A percentile compares a stretch with the other conserved stretches of the same genome.
Evolutionary conservation across 192 early-diverging fungal genomes (phyloP).

Genomic region (Podila epigama): DNA sequence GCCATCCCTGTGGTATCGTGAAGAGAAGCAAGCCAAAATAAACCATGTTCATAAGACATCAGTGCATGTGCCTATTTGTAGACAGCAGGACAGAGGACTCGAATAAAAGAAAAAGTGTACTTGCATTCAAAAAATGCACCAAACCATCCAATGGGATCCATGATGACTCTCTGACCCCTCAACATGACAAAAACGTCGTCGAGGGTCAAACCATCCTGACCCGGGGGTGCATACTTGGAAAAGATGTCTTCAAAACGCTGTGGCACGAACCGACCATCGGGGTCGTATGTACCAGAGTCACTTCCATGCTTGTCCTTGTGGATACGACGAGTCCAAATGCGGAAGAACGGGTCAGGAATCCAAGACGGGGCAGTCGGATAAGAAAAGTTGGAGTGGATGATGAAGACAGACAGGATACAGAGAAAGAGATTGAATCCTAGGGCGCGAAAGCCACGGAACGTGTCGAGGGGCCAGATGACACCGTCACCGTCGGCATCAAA

Average conservation of each 20-base stretch:
- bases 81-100: too few relatives aligned
- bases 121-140: constrained; percentile 19
- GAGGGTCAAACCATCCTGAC: constrained; percentile 39
- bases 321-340: constrained; percentile 55
- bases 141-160: constrained; percentile 47
- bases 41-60: too few relatives aligned
- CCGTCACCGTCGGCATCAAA: constrained; percentile 55
- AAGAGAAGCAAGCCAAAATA: too few relatives aligned
- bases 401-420: constrained; percentile 32
- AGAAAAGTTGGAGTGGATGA: constrained; percentile 52
- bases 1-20: not conserved
- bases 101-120: not conserved
- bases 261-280: constrained; percentile 57
- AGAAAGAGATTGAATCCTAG: constrained; percentile 57
- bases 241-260: constrained; percentile 64
- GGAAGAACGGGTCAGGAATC: constrained; percentile 58
- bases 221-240: constrained; percentile 42
- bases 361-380: constrained; percentile 47
- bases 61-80: too few relatives aligned
- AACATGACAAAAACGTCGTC: constrained; percentile 24
- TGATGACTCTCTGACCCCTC: constrained; percentile 31
- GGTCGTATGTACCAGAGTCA: constrained; percentile 57
- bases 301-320: constrained; percentile 61
- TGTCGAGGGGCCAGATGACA: constrained; percentile 51
- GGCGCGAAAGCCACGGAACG: constrained; percentile 38